These are phyloP conservation scores for Ascochyta lentis DNA, from an alignment of 2,329 filamentous ascomycete species.

Conservation along the genomic window DNA sequence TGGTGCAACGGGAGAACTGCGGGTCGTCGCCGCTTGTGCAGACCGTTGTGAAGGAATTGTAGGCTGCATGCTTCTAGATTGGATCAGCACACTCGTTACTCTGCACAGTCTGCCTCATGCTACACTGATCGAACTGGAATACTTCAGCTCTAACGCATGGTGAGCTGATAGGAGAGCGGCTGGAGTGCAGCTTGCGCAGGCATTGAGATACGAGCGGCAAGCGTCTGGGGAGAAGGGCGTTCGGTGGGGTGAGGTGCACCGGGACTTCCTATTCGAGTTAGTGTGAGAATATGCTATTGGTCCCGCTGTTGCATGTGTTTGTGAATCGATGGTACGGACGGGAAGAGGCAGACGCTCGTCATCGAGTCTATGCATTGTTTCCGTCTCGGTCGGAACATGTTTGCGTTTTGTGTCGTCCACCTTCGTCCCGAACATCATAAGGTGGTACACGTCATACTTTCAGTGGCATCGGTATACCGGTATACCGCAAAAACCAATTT, in stretches of 20 bases:
- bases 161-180: conserved; percentile 27
- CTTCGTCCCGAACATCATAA: conserved; percentile 16
- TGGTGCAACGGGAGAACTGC: conserved; percentile 7
- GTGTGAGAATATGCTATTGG: conserved; percentile 4
- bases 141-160: conserved; percentile 10
- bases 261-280: conserved; percentile 26
- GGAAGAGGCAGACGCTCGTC: conserved; percentile 31
- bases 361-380: conserved; percentile 28
- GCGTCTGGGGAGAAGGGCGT: conserved; percentile 18
- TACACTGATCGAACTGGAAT: conserved; percentile 6
- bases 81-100: conserved; percentile 18
- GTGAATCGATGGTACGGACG: conserved; percentile 19
- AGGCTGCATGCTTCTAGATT: conserved; percentile 10
- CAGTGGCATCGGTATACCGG: conserved; percentile 1
- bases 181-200: conserved; percentile 22
- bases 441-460: conserved; percentile 21
- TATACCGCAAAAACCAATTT: neutral
- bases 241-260: conserved; percentile 16
- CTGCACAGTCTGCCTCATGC: conserved; percentile 13
- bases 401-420: conserved; percentile 14
- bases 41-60: conserved; percentile 2
- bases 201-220: conserved; percentile 21
- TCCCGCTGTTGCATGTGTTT: conserved; percentile 13
- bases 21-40: conserved; percentile 10
- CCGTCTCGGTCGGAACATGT: conserved; percentile 20